Evolutionary conservation across 148 eudicot genomes (phyloP).

Genomic region (Silene conica): DNA sequence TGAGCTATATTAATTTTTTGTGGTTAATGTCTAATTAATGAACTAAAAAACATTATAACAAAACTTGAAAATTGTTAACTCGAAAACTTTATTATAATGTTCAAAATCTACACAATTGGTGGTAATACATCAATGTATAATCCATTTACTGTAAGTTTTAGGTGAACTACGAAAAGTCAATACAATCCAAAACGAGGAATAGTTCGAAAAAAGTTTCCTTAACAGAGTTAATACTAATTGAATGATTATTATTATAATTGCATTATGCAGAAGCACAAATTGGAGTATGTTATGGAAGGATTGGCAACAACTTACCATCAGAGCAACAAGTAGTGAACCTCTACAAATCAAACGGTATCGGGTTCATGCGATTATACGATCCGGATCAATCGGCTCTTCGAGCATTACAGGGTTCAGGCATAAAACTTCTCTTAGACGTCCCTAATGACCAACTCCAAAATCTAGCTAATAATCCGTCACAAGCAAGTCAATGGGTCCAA

Average conservation of each 20-base stretch:
- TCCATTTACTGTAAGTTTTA: too few species aligned
- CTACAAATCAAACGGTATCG: conserved; percentile 7
- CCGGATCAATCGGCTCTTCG: conserved; percentile 7
- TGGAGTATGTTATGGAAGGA: conserved; percentile 19
- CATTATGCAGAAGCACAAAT: conserved; percentile 15
- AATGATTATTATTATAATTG: not conserved
- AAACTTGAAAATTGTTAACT: too few species aligned
- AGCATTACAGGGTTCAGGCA: conserved; percentile 19
- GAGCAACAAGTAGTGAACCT: conserved; percentile 12
- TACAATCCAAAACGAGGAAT: too few species aligned
- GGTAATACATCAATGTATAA: too few species aligned
- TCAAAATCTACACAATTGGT: too few species aligned
- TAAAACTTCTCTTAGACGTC: conserved; percentile 13
- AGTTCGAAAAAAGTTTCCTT: too few species aligned
- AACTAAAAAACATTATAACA: too few species aligned
- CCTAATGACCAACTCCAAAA: conserved; percentile 6
- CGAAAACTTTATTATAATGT: too few species aligned
- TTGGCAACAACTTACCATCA: conserved; percentile 13
- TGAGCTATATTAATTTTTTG: too few species aligned
- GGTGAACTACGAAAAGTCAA: too few species aligned
- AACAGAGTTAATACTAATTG: too few species aligned
- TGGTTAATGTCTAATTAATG: too few species aligned
- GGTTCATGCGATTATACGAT: conserved; percentile 15
- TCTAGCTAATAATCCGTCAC: conserved; percentile 4
- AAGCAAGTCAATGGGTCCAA: conserved; percentile 18